Conservation (phyloP, 1,284 basidiomycete genomes). For the Sanghuangporus sanghuang region DNA sequence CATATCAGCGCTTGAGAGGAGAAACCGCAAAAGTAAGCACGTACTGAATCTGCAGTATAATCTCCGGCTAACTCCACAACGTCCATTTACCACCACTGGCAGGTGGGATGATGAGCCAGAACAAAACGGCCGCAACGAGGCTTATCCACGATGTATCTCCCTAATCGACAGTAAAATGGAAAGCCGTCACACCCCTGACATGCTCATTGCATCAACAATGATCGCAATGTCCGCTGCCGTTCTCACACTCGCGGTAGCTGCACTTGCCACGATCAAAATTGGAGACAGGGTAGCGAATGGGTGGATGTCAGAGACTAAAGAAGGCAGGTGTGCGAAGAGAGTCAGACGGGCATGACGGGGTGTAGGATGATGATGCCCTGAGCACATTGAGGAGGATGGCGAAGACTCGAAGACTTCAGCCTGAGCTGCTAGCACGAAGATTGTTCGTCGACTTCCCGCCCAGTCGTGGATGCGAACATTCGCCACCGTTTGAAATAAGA, state of each 20-base stretch:
- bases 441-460: constrained; percentile 36
- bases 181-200: constrained; percentile 36
- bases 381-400: constrained; percentile 49
- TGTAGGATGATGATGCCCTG: constrained; percentile 44
- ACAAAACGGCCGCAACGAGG: constrained; percentile 43
- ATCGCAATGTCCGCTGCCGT: constrained; percentile 59
- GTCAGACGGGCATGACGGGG: constrained; percentile 47
- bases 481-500: constrained; percentile 30
- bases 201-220: constrained; percentile 43
- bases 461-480: constrained; percentile 53
- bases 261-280: constrained; percentile 47
- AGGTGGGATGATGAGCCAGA: constrained; percentile 60
- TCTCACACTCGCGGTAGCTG: constrained; percentile 47
- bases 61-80: constrained; percentile 52
- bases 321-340: constrained; percentile 50
- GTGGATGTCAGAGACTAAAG: constrained; percentile 28
- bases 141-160: constrained; percentile 74
- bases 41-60: constrained; percentile 22
- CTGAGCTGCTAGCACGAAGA: constrained; percentile 40
- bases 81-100: constrained; percentile 58
- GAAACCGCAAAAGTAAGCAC: not conserved
- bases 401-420: constrained; percentile 37
- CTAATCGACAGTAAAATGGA: constrained; percentile 44
- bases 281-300: constrained; percentile 52
- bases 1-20: not conserved